These are phyloP conservation scores for Russula ochroleuca DNA, from an alignment of 768 basidiomycete genomes.

Conservation along the genomic window DNA sequence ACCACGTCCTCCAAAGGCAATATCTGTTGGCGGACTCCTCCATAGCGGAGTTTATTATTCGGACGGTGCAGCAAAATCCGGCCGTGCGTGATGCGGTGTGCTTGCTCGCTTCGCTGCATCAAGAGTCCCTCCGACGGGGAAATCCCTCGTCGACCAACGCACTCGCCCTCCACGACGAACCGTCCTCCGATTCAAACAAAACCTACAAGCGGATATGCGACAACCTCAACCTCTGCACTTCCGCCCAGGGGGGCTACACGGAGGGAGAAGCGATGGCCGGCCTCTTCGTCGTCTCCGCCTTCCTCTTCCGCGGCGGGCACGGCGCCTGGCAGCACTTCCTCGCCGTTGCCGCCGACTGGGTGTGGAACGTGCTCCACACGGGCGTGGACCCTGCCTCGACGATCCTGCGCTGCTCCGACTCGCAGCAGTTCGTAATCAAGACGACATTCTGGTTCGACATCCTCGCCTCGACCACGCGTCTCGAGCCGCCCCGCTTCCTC, in stretches of 20 bases:
- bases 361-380: constrained; percentile 43
- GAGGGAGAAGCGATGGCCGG: constrained; percentile 77
- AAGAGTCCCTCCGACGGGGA: constrained; percentile 32
- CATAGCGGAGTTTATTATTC: constrained; percentile 46
- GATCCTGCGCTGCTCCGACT: constrained; percentile 45
- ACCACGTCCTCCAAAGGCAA: constrained; percentile 59
- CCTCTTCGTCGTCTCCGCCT: constrained; percentile 67
- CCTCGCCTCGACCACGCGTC: constrained; percentile 70
- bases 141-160: background rate
- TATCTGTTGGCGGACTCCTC: constrained; percentile 60
- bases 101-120: constrained; percentile 60
- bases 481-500: constrained; percentile 54
- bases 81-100: constrained; percentile 56
- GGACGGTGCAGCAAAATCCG: constrained; percentile 43
- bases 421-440: constrained; percentile 69
- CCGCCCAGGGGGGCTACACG: constrained; percentile 32
- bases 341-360: constrained; percentile 54
- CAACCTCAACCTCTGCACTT: constrained; percentile 24
- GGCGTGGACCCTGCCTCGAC: constrained; percentile 43
- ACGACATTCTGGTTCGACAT: constrained; percentile 88
- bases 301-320: constrained; percentile 71
- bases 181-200: constrained; percentile 20
- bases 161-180: constrained; percentile 2
- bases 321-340: constrained; percentile 71
- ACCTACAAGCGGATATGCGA: constrained; percentile 30